These are phyloP conservation scores for Colletotrichum trifolii DNA, from an alignment of 2,329 filamentous ascomycete species.

Conservation along the genomic window DNA sequence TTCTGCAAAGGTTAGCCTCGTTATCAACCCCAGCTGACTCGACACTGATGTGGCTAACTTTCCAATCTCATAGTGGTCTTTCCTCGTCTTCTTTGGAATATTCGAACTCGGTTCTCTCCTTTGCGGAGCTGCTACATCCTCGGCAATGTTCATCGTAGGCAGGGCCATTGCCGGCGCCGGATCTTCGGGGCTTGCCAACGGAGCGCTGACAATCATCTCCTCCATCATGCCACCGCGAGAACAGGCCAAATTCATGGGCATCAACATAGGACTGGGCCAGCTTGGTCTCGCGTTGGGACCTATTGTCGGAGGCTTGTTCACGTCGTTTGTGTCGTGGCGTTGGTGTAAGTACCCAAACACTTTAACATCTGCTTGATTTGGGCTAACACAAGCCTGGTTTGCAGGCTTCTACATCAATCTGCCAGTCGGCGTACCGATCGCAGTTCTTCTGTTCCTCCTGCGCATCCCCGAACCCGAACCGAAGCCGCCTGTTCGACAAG, in stretches of 20 bases:
- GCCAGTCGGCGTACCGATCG: slow-evolving; percentile 39
- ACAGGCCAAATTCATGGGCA: slow-evolving; percentile 44
- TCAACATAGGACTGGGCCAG: slow-evolving; percentile 40
- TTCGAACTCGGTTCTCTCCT: slow-evolving; percentile 68
- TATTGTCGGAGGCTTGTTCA: slow-evolving; percentile 43
- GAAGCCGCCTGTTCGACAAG: slow-evolving; percentile 13
- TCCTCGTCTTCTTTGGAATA: slow-evolving; percentile 55
- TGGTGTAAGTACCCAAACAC: slow-evolving; percentile 38
- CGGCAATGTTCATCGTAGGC: slow-evolving; percentile 64
- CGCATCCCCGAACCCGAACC: slow-evolving; percentile 39
- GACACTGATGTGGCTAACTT: not conserved
- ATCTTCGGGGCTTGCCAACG: slow-evolving; percentile 62
- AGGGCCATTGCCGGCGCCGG: slow-evolving; percentile 66
- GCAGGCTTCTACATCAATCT: slow-evolving; percentile 42
- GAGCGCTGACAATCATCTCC: slow-evolving; percentile 61
- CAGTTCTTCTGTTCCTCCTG: slow-evolving; percentile 28
- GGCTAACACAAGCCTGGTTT: not conserved
- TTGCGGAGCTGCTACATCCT: slow-evolving; percentile 61
- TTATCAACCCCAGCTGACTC: not conserved
- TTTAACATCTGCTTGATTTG: too few relatives aligned
- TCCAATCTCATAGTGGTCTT: slow-evolving; percentile 46
- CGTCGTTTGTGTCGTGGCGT: slow-evolving; percentile 40
- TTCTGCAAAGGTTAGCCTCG: slow-evolving; percentile 47
- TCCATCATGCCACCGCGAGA: slow-evolving; percentile 52
- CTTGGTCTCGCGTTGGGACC: slow-evolving; percentile 41